Evolutionary conservation across 805 yeast genomes (phyloP), one percentile per base, ranked within the genome.

Genomic region (Ogataea degrootiae): DNA sequence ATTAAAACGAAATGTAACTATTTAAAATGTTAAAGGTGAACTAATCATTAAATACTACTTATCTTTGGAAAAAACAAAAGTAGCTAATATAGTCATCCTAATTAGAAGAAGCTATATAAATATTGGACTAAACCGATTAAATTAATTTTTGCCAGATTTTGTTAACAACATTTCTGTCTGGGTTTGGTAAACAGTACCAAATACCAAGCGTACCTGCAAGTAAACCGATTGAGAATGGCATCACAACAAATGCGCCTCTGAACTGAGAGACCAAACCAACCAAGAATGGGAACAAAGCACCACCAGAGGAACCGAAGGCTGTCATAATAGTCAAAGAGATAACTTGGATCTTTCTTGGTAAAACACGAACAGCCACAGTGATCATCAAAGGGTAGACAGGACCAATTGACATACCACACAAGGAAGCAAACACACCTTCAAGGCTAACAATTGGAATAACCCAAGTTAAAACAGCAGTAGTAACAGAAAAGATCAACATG

Each of bases 371-470:
- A 8, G 73, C 66, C 11, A 73, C 57, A 0, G 77, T 66, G 38
- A 78, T 62, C 75, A 76, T 67, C 53, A 78, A 62, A n/a, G 74
- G 76, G 62, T 82, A 85, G 34, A 80, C 67, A 1, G 91, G 91
- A 0, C 91, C 92, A 36, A 82, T 74, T 54, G 75, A 76, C 2
- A 80, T 59, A 2, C 91, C 92, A 26, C 77, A 70, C 1, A 75
- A 45, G 5, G 82, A 66, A 31, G 74, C 71, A 43, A 70, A 67
- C 1, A 76, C 66, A 5, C 80, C 79, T 31, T 77, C 77, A 3
- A 62, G 76, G 11, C 70, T 61, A 15, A 74, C 57, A 39, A 61
- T 58, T 6, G 77, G 75, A 8, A 80, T 58, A 1, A 68, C 65
- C 85, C 85, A 80, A 4, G 76, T 62, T 9, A 79, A 46, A 0